phyloP scores from a whole-genome alignment of 257 asterid species.

The Solanum rostratum region DNA sequence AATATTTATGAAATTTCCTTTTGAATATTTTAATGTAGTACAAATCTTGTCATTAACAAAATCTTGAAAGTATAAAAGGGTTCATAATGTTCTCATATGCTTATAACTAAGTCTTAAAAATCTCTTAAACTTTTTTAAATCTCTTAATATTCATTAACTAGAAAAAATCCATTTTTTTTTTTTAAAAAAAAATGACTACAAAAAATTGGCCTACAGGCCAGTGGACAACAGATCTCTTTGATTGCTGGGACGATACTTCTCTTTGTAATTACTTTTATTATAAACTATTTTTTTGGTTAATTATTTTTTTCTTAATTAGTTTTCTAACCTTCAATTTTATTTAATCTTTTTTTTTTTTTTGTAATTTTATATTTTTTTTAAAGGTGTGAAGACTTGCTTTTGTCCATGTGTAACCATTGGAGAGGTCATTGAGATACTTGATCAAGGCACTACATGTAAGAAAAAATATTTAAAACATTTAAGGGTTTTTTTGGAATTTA shows the following conservation, averaged over 20 bases:
- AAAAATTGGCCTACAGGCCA: conserved; percentile 9
- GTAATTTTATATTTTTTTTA: background rate
- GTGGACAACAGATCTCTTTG: conserved; percentile 19
- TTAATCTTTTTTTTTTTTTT: background rate
- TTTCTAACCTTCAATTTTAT: background rate
- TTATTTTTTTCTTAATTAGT: background rate
- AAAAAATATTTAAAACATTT: background rate
- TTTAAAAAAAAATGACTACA: background rate
- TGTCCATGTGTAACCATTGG: conserved; percentile 31
- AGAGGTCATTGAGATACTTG: conserved; percentile 21
- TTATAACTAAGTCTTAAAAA: background rate
- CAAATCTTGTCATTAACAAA: background rate
- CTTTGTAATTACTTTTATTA: conserved; percentile 10
- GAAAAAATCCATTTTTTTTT: background rate
- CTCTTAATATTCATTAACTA: background rate
- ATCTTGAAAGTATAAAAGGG: background rate
- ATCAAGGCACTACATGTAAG: conserved; percentile 27
- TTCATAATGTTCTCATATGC: background rate
- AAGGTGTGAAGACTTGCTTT: conserved; percentile 20
- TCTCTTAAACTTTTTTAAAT: background rate
- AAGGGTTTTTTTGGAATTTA: background rate
- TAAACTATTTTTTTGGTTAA: background rate
- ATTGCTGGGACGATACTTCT: conserved; percentile 17
- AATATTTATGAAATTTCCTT: background rate
- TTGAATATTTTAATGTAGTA: background rate